phyloP scores from a whole-genome alignment of 2,329 filamentous ascomycete species.

The Uncinocarpus reesii region DNA sequence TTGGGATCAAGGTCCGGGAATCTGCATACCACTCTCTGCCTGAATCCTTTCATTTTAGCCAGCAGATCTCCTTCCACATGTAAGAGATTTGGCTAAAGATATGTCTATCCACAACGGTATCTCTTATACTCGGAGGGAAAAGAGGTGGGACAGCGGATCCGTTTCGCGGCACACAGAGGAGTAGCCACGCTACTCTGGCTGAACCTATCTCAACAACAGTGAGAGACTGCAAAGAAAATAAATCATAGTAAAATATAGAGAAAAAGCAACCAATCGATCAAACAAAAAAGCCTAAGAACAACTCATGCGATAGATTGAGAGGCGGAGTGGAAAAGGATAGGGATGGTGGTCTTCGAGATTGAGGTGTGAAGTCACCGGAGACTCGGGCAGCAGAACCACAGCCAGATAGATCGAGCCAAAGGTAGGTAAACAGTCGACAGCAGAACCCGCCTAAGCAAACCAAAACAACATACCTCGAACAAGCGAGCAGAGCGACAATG shows the following conservation, averaged over 20 bases:
- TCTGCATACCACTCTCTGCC: constrained; percentile 83
- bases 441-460: not conserved
- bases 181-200: not conserved
- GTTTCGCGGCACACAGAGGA: constrained; percentile 1
- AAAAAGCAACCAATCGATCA: not conserved
- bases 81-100: constrained; percentile 9
- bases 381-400: constrained; percentile 6
- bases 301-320: not conserved
- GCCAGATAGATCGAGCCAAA: not conserved
- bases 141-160: constrained; percentile 1
- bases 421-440: constrained; percentile 1
- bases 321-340: not conserved
- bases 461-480: constrained; percentile 7
- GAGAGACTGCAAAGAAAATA: not conserved
- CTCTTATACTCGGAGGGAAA: constrained; percentile 9
- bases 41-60: constrained; percentile 86
- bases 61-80: constrained; percentile 23
- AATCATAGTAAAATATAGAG: not conserved
- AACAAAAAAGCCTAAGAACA: not conserved
- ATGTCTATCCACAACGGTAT: constrained; percentile 15
- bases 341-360: not conserved
- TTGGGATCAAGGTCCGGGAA: constrained; percentile 19
- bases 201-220: not conserved
- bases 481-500: not conserved
- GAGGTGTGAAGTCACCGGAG: constrained; percentile 8